phyloP scores from a whole-genome alignment of 1,284 basidiomycete genomes.

The Boletus smithii region DNA sequence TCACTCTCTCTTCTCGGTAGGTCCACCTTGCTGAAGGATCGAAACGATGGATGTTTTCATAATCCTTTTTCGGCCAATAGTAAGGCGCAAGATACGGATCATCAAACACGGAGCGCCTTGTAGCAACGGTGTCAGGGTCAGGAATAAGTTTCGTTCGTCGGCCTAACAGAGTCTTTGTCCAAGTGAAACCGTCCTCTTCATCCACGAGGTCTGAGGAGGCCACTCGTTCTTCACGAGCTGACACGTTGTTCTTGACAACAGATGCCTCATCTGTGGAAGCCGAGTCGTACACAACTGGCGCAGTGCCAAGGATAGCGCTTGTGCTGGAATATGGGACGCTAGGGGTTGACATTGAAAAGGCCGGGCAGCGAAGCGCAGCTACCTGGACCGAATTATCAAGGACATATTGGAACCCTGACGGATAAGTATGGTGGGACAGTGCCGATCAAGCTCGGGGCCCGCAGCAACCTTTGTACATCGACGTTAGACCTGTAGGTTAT shows the following conservation, averaged over 20 bases:
- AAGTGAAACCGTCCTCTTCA: slow-evolving; percentile 4
- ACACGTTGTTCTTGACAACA: not conserved
- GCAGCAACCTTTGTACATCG: too few relatives aligned
- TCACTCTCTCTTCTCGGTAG: slow-evolving; percentile 57
- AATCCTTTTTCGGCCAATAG: slow-evolving; percentile 53
- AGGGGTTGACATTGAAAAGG: not conserved
- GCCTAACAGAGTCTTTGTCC: slow-evolving; percentile 3
- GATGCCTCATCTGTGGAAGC: not conserved
- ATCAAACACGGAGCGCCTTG: slow-evolving; percentile 52
- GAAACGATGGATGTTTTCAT: slow-evolving; percentile 65
- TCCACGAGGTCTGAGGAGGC: slow-evolving; percentile 6
- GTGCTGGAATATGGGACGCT: not conserved
- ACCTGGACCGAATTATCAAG: too few relatives aligned
- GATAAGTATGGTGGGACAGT: too few relatives aligned
- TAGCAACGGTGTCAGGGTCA: slow-evolving; percentile 9
- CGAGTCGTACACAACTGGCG: not conserved
- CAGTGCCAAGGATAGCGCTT: not conserved
- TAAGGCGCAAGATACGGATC: slow-evolving; percentile 48
- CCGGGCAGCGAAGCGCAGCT: not conserved
- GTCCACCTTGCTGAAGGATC: slow-evolving; percentile 70
- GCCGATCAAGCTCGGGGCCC: too few relatives aligned
- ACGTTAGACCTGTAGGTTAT: too few relatives aligned
- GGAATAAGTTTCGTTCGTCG: not conserved
- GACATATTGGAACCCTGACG: too few relatives aligned
- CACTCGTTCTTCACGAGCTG: not conserved